Percentiles rank a stretch among this genome's conserved stretches.
These are phyloP conservation scores for Skeletonema costatum DNA, from an alignment of 108 stramenopile genomes.

Conservation along the genomic window DNA sequence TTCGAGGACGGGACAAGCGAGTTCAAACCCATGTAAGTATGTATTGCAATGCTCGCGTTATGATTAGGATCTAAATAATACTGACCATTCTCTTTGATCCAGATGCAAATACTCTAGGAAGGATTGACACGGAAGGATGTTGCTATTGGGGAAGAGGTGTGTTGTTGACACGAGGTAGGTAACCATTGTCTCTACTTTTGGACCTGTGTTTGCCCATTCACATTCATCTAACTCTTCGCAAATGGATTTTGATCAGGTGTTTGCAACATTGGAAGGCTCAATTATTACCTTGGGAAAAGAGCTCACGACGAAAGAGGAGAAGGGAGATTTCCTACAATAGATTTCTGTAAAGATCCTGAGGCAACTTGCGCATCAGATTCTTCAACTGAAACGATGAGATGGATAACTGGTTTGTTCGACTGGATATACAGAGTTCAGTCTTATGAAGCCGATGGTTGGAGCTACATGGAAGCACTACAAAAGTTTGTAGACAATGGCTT, in stretches of 20 bases:
- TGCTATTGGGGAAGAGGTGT: conserved; percentile 39
- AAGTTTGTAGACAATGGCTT: conserved; percentile 31
- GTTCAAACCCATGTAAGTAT: conserved; percentile 8
- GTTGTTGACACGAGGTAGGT: conserved; percentile 34
- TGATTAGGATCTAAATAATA: not conserved
- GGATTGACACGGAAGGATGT: conserved; percentile 43
- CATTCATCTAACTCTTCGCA: not conserved
- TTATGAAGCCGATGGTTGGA: conserved; percentile 26
- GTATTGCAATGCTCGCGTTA: not conserved
- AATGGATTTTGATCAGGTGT: not conserved
- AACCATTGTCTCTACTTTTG: not conserved
- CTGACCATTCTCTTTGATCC: not conserved
- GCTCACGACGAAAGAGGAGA: conserved; percentile 1
- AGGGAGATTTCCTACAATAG: conserved; percentile 23
- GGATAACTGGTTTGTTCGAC: conserved; percentile 36
- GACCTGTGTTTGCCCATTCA: not conserved
- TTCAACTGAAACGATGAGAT: conserved; percentile 17
- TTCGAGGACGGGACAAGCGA: conserved; percentile 8
- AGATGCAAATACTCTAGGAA: conserved; percentile 8
- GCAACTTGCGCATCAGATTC: conserved; percentile 19
- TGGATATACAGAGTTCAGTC: conserved; percentile 33
- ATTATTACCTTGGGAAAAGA: conserved; percentile 32
- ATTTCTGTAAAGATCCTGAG: conserved; percentile 29
- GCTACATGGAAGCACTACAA: conserved; percentile 13
- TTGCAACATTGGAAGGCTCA: conserved; percentile 32